phyloP scores from a whole-genome alignment of 805 yeast genomes.

The Schizosaccharomyces lindneri region DNA sequence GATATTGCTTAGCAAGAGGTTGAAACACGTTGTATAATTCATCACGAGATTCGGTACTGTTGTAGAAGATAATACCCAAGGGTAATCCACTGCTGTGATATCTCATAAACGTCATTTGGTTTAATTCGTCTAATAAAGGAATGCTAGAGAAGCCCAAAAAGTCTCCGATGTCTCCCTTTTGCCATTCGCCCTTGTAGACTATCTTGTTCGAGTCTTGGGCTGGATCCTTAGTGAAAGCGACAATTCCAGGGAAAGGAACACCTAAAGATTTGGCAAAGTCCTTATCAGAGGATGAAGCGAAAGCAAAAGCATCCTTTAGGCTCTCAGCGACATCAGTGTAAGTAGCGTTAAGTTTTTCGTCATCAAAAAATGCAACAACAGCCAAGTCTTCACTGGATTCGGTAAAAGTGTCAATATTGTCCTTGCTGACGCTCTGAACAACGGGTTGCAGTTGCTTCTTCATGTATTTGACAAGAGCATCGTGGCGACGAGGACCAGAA shows the following conservation, averaged over 20 bases:
- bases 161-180: conserved; percentile 17
- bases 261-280: conserved; percentile 19
- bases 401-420: conserved; percentile 25
- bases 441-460: conserved; percentile 60
- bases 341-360: conserved; percentile 24
- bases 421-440: conserved; percentile 26
- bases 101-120: conserved; percentile 47
- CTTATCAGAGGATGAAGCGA: conserved; percentile 24
- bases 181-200: conserved; percentile 13
- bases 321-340: conserved; percentile 36
- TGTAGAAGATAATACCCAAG: conserved; percentile 70
- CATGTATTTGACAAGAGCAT: conserved; percentile 57
- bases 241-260: conserved; percentile 23
- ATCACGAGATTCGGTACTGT: conserved; percentile 37
- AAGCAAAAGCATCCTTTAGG: conserved; percentile 38
- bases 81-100: conserved; percentile 58
- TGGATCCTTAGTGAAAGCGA: conserved; percentile 16
- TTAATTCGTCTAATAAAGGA: conserved; percentile 73
- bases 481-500: conserved; percentile 64
- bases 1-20: conserved; percentile 43
- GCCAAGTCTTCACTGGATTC: conserved; percentile 18
- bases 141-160: conserved; percentile 39
- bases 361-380: conserved; percentile 33
- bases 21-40: conserved; percentile 26
- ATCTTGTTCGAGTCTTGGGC: conserved; percentile 14